Evolutionary conservation across 352 stramenopile species (phyloP).

Genomic region (Pythium monospermum): DNA sequence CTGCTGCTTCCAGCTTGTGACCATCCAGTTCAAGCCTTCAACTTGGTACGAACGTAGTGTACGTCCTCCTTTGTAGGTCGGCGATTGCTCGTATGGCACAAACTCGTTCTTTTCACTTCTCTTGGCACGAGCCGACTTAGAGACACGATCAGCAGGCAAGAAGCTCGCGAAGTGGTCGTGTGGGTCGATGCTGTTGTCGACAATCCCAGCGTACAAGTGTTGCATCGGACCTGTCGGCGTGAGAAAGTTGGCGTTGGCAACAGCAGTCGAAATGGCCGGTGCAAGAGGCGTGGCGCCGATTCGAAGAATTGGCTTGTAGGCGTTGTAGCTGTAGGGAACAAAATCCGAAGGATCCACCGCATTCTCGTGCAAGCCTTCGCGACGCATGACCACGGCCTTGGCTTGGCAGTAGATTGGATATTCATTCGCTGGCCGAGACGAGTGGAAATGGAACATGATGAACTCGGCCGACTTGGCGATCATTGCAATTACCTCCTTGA

Average conservation of each 20-base stretch:
- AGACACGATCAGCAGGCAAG: constrained; percentile 38
- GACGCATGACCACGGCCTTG: constrained; percentile 43
- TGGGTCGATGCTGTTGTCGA: constrained; percentile 88
- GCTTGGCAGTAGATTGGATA: constrained; percentile 70
- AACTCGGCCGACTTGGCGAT: constrained; percentile 59
- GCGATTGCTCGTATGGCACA: constrained; percentile 86
- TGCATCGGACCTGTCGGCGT: constrained; percentile 82
- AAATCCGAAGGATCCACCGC: constrained; percentile 42
- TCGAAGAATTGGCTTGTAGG: constrained; percentile 56
- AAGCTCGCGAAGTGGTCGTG: constrained; percentile 89
- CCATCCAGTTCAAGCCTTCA: constrained; percentile 88
- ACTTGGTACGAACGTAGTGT: constrained; percentile 83
- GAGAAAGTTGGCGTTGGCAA: constrained; percentile 53
- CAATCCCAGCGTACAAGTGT: constrained; percentile 79
- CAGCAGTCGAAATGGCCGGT: constrained; percentile 19
- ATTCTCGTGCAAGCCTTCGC: constrained; percentile 32
- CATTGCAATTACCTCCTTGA: constrained; percentile 74
- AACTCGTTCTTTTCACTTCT: constrained; percentile 56
- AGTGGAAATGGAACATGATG: constrained; percentile 84
- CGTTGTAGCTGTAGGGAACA: constrained; percentile 67
- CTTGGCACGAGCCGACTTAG: constrained; percentile 12
- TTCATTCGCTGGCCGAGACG: constrained; percentile 44
- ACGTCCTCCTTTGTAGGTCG: constrained; percentile 81
- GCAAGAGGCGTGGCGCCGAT: constrained; percentile 28
- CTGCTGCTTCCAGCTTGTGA: constrained; percentile 83